A percentile compares a stretch with the other conserved stretches of the same genome.
These are phyloP conservation scores for Epichloe sp. DNA, from an alignment of 2,329 filamentous ascomycete species.

Conservation along the genomic window DNA sequence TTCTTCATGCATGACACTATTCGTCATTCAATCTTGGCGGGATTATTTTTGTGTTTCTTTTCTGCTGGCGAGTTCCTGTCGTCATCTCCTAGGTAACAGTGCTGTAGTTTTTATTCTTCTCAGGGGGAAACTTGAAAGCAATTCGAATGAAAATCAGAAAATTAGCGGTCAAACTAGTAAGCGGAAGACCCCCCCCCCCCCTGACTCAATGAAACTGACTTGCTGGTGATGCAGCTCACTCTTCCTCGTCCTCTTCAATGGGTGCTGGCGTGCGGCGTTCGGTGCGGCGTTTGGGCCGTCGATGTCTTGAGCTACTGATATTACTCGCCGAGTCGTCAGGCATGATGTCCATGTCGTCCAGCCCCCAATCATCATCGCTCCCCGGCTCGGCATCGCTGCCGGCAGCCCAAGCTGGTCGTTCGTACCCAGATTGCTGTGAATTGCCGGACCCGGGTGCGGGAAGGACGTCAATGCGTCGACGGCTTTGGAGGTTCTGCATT, in stretches of 20 bases:
- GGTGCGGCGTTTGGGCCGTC: conserved; percentile 52
- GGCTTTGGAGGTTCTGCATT: conserved; percentile 48
- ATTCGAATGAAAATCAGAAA: background rate
- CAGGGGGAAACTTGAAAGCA: background rate
- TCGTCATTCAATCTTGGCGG: background rate
- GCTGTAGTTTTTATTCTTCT: background rate
- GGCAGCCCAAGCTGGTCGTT: conserved; percentile 24
- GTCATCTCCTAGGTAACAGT: background rate
- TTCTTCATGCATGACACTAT: background rate
- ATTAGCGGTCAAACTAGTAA: background rate
- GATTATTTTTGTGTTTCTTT: background rate
- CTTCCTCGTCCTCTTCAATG: conserved; percentile 61
- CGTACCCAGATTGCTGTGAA: conserved; percentile 30
- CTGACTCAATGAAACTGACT: background rate
- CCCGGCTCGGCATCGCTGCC: conserved; percentile 34
- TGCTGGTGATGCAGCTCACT: conserved; percentile 19
- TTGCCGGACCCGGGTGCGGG: conserved; percentile 33
- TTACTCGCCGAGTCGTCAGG: conserved; percentile 75
- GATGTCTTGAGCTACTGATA: conserved; percentile 56
- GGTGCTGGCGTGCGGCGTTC: conserved; percentile 60
- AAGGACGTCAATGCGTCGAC: conserved; percentile 42
- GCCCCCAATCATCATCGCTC: conserved; percentile 45
- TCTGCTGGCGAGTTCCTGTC: background rate
- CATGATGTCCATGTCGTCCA: conserved; percentile 49
- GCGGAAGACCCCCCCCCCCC: no score